A percentile compares a stretch with the other conserved stretches of the same genome.
These are phyloP conservation scores for Tylopilus rubrobrunneus DNA, from an alignment of 768 basidiomycete genomes.

Conservation along the genomic window DNA sequence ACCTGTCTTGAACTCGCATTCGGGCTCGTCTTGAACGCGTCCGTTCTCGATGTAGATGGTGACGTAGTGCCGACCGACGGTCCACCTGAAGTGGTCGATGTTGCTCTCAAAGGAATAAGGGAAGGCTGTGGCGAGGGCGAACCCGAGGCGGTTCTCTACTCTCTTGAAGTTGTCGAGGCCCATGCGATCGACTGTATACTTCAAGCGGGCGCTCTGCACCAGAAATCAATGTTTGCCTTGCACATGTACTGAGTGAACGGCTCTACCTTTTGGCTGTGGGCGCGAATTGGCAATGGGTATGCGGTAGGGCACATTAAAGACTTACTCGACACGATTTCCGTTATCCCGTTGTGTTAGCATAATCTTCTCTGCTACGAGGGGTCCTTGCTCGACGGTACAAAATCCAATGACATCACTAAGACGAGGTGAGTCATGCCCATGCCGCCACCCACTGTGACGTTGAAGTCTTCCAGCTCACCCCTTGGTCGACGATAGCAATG, in stretches of 20 bases:
- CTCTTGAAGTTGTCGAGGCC: conserved; percentile 82
- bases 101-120: conserved; percentile 83
- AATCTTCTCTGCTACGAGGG: conserved; percentile 84
- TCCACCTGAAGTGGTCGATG: conserved; percentile 94
- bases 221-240: conserved; percentile 9
- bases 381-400: conserved; percentile 83
- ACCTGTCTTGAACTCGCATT: conserved; percentile 87
- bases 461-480: conserved; percentile 88
- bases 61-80: conserved; percentile 83
- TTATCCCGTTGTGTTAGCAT: conserved; percentile 94
- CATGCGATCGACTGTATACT: conserved; percentile 97
- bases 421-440: conserved; percentile 99
- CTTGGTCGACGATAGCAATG: conserved; percentile 82
- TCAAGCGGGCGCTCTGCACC: conserved; percentile 76
- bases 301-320: conserved; percentile 8
- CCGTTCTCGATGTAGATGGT: conserved; percentile 97
- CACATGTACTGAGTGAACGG: neutral
- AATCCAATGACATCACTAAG: conserved; percentile 87
- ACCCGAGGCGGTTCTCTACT: conserved; percentile 87
- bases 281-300: neutral
- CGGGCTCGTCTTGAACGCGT: conserved; percentile 92
- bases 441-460: conserved; percentile 90
- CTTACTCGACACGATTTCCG: conserved; percentile 91
- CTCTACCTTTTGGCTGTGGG: conserved; percentile 51
- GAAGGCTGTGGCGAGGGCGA: conserved; percentile 65